Evolutionary conservation across 2,329 filamentous ascomycete genomes (phyloP).

Genomic region (Fusarium sp.): DNA sequence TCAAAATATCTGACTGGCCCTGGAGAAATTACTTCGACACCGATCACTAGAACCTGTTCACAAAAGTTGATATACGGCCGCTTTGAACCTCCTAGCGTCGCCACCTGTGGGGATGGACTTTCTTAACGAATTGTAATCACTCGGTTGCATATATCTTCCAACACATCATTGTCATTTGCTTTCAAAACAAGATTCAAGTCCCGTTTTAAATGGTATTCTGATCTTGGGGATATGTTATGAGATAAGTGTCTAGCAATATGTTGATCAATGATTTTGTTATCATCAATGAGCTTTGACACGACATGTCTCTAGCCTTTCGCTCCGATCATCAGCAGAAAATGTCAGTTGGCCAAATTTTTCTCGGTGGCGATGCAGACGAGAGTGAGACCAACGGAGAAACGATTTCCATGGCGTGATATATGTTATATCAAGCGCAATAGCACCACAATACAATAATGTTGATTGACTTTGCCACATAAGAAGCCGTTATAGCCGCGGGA

Average conservation of each 20-base stretch:
- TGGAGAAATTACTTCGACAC: neutral
- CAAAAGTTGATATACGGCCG: fast-evolving
- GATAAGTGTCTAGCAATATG: neutral
- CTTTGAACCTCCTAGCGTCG: too few species aligned
- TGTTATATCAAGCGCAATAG: neutral
- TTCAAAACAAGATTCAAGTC: neutral
- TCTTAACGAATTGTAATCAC: neutral
- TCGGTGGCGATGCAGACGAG: neutral
- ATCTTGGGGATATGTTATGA: neutral
- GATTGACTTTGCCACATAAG: neutral
- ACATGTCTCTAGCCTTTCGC: neutral
- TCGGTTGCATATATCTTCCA: neutral
- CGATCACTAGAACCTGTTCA: too few species aligned
- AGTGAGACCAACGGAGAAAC: neutral
- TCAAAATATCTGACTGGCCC: neutral
- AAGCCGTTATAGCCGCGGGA: neutral
- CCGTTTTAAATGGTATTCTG: neutral
- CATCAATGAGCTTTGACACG: neutral
- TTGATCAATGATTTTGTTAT: neutral
- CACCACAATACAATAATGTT: neutral
- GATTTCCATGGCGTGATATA: neutral
- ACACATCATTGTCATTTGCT: fast-evolving
- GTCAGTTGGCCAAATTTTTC: too few species aligned
- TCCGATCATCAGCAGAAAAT: neutral
- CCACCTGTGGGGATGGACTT: too few species aligned